These are phyloP conservation scores for Pyrenophora graminea DNA, from an alignment of 2,329 filamentous ascomycete species.

Conservation along the genomic window DNA sequence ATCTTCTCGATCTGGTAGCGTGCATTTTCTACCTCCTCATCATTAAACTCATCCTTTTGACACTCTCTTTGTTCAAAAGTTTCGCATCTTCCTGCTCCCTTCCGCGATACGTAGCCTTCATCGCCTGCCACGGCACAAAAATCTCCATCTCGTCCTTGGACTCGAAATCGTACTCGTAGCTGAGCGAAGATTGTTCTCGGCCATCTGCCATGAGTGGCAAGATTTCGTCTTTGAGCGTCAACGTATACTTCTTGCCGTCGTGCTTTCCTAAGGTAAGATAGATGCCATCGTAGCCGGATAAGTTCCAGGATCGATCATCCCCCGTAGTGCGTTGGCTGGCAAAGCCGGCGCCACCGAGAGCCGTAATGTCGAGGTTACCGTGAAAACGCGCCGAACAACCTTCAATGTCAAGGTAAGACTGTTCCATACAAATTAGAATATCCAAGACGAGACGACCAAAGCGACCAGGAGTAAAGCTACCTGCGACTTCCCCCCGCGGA, in stretches of 20 bases:
- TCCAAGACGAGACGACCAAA: too few species aligned
- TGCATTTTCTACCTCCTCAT: constrained; percentile 67
- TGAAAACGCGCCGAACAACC: constrained; percentile 59
- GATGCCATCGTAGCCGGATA: constrained; percentile 66
- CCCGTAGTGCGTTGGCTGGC: constrained; percentile 72
- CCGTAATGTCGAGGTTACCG: constrained; percentile 72
- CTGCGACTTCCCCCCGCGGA: constrained; percentile 73
- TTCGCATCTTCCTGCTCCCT: constrained; percentile 64
- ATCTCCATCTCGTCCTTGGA: constrained; percentile 41
- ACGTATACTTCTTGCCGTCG: constrained; percentile 71
- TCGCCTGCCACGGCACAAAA: constrained; percentile 65
- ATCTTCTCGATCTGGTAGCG: too few species aligned
- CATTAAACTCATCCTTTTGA: constrained; percentile 77
- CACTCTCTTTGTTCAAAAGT: constrained; percentile 61
- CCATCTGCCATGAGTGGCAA: constrained; percentile 63
- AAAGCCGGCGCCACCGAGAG: constrained; percentile 80
- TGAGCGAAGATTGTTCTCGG: constrained; percentile 71
- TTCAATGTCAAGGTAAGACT: constrained; percentile 55
- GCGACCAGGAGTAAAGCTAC: constrained; percentile 32
- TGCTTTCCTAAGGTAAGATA: constrained; percentile 57
- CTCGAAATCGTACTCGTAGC: constrained; percentile 65
- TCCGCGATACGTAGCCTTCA: constrained; percentile 76
- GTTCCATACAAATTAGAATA: not conserved
- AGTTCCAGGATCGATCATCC: constrained; percentile 64
- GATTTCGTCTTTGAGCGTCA: constrained; percentile 74